These are phyloP conservation scores for Porpolomopsis calyptriformis DNA, from an alignment of 768 basidiomycete genomes.

Conservation along the genomic window DNA sequence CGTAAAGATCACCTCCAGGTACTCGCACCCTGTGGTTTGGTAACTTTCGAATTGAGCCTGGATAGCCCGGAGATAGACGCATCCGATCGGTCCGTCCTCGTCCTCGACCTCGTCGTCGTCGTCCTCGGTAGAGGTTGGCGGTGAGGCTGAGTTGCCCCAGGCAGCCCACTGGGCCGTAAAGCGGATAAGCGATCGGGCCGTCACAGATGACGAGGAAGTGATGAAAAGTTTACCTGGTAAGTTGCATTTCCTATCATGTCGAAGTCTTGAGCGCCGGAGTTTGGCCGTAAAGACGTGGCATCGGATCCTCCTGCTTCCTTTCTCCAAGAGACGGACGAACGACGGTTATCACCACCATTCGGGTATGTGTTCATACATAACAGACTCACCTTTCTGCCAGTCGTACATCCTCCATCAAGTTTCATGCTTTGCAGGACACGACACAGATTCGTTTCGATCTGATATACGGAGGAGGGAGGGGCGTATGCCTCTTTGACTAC, in stretches of 20 bases:
- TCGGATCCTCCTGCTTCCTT: slow-evolving; percentile 20
- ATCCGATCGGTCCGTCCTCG: slow-evolving; percentile 34
- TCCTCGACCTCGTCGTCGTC: too few relatives aligned
- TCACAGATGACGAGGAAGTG: too few relatives aligned
- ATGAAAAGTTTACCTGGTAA: slow-evolving; percentile 32
- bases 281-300: slow-evolving; percentile 8
- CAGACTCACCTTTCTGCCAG: neutral
- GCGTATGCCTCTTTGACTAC: too few relatives aligned
- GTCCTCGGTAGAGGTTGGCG: slow-evolving; percentile 25
- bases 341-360: too few relatives aligned
- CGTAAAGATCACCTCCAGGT: slow-evolving; percentile 67
- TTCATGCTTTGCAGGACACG: neutral
- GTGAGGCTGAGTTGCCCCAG: too few relatives aligned
- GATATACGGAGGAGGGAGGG: too few relatives aligned
- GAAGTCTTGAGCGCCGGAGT: slow-evolving; percentile 29
- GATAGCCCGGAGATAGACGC: slow-evolving; percentile 52
- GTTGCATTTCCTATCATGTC: slow-evolving; percentile 36
- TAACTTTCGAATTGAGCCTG: slow-evolving; percentile 44
- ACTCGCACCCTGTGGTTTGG: slow-evolving; percentile 58
- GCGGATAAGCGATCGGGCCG: too few relatives aligned
- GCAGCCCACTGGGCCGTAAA: too few relatives aligned
- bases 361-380: too few relatives aligned
- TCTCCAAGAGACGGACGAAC: slow-evolving; percentile 18
- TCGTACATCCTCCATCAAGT: neutral
- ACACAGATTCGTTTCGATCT: neutral